These are phyloP conservation scores for Geotrichum aggregatum DNA, from an alignment of 1,139 yeast species.

Conservation along the genomic window DNA sequence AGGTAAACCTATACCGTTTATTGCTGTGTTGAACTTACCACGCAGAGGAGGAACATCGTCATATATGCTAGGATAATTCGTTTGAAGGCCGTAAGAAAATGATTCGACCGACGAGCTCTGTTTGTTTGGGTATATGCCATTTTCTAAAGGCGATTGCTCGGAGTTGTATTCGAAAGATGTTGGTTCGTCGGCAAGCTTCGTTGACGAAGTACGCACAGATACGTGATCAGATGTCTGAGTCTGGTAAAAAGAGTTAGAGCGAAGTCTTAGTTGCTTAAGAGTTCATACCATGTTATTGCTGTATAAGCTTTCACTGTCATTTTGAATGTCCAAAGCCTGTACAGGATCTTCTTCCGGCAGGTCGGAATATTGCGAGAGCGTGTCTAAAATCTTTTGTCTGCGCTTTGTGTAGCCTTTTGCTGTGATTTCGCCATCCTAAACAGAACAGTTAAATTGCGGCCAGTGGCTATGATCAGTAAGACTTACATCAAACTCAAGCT, in stretches of 20 bases:
- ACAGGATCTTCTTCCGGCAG: conserved; percentile 1
- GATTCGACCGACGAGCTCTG: conserved; percentile 11
- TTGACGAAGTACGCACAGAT: conserved; percentile 16
- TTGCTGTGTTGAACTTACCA: not conserved
- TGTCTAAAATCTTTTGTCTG: conserved; percentile 46
- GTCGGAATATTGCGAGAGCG: conserved; percentile 22
- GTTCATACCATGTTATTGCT: conserved; percentile 6
- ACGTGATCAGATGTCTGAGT: conserved; percentile 13
- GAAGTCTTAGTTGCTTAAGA: not conserved
- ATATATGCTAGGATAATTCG: conserved; percentile 7
- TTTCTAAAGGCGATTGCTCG: conserved; percentile 6
- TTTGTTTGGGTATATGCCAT: not conserved
- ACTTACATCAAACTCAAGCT: conserved; percentile 44
- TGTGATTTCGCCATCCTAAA: conserved; percentile 60
- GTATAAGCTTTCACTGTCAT: conserved; percentile 10
- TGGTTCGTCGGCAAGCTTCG: conserved; percentile 16
- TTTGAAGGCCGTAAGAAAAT: conserved; percentile 6
- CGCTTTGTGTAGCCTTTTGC: conserved; percentile 63
- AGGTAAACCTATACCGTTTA: not conserved
- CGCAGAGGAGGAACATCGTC: conserved; percentile 15
- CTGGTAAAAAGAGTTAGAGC: not conserved
- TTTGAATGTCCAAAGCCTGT: not conserved
- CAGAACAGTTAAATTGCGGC: not conserved
- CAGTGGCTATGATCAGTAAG: not conserved
- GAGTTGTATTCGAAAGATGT: conserved; percentile 5